Base-by-base conservation (phyloP, 768 basidiomycete species). In the Chalciporus piperatus region DNA sequence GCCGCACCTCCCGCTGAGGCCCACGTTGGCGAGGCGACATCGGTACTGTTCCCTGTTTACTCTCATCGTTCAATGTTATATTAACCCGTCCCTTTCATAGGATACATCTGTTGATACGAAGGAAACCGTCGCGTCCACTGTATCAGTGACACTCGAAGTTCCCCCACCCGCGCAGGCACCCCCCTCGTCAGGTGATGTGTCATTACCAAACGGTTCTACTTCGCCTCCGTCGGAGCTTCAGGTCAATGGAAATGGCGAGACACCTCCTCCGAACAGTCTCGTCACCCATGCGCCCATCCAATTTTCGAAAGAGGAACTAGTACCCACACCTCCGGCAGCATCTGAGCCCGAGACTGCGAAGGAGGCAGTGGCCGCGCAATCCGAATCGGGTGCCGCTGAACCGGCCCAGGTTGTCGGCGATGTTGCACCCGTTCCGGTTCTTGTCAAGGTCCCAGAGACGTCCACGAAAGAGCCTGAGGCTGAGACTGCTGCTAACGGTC, bases 1-100 rank as follows among this genome's bases (percentile, higher is more conserved):
- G 35, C 67, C 73, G 39, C 66, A 52, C 30, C 63, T 68, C 50
- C 72, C 16, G 57, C 73, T 22, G 76, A 32, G 3, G 30, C 77
- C 55, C 70, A 74, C 28, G 35, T 50, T 22, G 61, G 51, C 54
- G 57, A 54, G 44, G 45, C 49, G 13, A 55, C 41, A 50, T 30
- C 57, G 60, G 65, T 65, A 53, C 6, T 8, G 5, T 20, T 12
- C 32, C 19, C 14, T 19, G 7, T 32, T 22, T 32, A 14, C 4
- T 23, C 6, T 51, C 19, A 3, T 9, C 6, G 2, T 20, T 9
- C 8, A 23, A 20, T n/a, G 35, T n/a, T n/a, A n/a, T 35, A 27
- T 35, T 40, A 11, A 59, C 17, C 14, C 8, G 0, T 30, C 41
- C 45, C 9, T 12, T 12, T n/a, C 25, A n/a, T 13, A 64, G 63